Evolutionary conservation across 208 protist genomes (phyloP).

Genomic region (Leishmania tropica): DNA sequence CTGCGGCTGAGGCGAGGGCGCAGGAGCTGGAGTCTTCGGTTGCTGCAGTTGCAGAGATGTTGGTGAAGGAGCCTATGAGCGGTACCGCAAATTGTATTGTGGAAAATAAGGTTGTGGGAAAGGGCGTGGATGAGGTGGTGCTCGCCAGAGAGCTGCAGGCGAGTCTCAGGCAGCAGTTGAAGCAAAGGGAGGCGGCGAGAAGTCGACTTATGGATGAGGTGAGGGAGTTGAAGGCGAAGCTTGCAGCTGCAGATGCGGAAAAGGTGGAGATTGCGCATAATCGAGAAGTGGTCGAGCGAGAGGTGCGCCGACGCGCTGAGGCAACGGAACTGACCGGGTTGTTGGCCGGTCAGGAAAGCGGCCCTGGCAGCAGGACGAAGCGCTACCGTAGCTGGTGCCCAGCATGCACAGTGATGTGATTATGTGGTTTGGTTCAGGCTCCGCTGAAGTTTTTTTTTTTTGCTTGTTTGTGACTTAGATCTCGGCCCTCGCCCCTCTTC

Average conservation of each 20-base stretch:
- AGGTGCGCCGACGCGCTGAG: constrained; percentile 11
- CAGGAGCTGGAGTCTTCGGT: background rate
- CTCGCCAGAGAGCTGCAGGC: background rate
- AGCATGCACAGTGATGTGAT: constrained; percentile 16
- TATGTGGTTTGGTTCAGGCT: background rate
- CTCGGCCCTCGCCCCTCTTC: background rate
- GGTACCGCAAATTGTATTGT: background rate
- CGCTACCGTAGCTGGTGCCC: background rate
- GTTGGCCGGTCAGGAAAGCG: background rate
- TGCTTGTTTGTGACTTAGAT: background rate
- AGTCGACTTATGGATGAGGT: background rate
- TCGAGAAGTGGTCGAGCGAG: constrained; percentile 8
- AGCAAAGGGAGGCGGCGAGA: background rate
- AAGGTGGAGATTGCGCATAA: background rate
- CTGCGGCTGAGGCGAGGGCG: background rate
- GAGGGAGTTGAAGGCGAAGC: background rate
- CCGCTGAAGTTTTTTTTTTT: background rate
- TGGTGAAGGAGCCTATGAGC: background rate
- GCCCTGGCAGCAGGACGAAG: background rate
- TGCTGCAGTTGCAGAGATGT: background rate
- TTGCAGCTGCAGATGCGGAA: background rate
- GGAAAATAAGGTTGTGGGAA: background rate
- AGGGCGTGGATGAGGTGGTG: background rate
- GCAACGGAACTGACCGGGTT: constrained; percentile 22
- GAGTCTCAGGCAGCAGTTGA: background rate